These are phyloP conservation scores for Elaphomyces granulatus DNA, from an alignment of 495 filamentous ascomycete genomes.

Conservation along the genomic window DNA sequence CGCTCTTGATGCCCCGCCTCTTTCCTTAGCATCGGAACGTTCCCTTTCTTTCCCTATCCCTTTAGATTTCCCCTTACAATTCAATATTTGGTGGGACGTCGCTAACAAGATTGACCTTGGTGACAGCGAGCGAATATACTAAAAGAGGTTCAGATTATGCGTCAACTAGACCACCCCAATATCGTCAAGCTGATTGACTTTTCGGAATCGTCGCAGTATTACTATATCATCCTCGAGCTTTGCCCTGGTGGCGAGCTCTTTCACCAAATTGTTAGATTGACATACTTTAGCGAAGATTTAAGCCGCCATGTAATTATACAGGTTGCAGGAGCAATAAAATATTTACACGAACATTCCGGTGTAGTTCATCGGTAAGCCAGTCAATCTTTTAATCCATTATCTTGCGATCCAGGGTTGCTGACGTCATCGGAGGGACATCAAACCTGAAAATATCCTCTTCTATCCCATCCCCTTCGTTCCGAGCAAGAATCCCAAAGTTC, in stretches of 20 bases:
- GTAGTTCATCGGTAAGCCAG: slow-evolving; percentile 83
- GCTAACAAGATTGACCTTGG: background rate
- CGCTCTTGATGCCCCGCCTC: no score
- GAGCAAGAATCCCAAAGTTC: slow-evolving; percentile 62
- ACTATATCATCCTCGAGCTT: slow-evolving; percentile 92
- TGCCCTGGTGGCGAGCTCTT: slow-evolving; percentile 94
- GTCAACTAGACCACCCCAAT: slow-evolving; percentile 86
- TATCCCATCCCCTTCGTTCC: slow-evolving; percentile 72
- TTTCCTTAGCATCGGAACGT: no score
- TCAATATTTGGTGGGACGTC: no score
- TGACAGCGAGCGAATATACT: slow-evolving; percentile 84
- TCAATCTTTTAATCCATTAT: background rate
- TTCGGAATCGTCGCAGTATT: slow-evolving; percentile 85
- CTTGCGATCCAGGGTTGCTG: slow-evolving; percentile 6
- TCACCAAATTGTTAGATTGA: slow-evolving; percentile 95
- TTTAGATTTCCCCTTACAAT: slow-evolving; percentile 9
- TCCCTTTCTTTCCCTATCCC: no score
- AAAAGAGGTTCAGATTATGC: slow-evolving; percentile 99
- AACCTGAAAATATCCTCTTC: slow-evolving; percentile 94
- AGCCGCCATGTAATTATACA: slow-evolving; percentile 89
- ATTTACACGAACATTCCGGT: slow-evolving; percentile 85
- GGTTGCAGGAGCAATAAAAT: slow-evolving; percentile 85
- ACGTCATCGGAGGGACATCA: slow-evolving; percentile 65
- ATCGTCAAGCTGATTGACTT: slow-evolving; percentile 89
- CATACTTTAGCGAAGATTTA: slow-evolving; percentile 94